Conservation (phyloP, 495 filamentous ascomycete genomes). For the Daldinia bambusicola region DNA sequence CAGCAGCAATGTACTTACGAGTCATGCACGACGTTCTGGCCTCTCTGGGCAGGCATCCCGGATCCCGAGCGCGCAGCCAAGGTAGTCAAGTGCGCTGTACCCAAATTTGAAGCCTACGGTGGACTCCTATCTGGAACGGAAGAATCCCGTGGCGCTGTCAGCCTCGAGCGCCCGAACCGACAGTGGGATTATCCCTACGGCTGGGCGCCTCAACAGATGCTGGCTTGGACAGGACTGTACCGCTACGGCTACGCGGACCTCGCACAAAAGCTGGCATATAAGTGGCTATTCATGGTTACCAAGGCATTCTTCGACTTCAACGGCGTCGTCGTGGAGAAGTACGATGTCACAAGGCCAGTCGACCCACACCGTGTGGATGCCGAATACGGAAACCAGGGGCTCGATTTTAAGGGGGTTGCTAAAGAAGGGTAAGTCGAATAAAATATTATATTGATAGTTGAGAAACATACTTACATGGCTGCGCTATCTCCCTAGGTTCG, state of each 20-base stretch:
- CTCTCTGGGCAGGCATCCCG: constrained; percentile 91
- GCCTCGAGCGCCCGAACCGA: constrained; percentile 84
- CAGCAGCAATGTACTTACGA: constrained; percentile 82
- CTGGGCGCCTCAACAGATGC: constrained; percentile 98
- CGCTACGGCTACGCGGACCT: constrained; percentile 92
- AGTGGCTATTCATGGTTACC: constrained; percentile 97
- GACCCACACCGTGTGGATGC: constrained; percentile 93
- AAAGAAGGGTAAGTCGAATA: constrained; percentile 84
- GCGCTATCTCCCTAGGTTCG: constrained; percentile 71
- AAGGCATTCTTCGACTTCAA: constrained; percentile 98
- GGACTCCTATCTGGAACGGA: constrained; percentile 91
- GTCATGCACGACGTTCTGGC: constrained; percentile 92
- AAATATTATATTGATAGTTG: constrained; percentile 4
- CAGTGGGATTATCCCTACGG: constrained; percentile 99
- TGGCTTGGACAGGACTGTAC: constrained; percentile 91
- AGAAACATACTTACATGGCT: constrained; percentile 42
- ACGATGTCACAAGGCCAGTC: constrained; percentile 89
- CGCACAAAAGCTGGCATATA: constrained; percentile 87
- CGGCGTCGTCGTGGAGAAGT: constrained; percentile 97
- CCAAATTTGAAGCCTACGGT: constrained; percentile 85
- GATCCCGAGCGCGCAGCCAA: constrained; percentile 79
- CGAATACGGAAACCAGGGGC: constrained; percentile 96
- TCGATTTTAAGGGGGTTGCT: constrained; percentile 92
- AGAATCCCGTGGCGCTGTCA: constrained; percentile 80
- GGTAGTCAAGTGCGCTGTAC: constrained; percentile 80